Base-by-base conservation (phyloP, 306 rosid genomes). In the Senna tora region DNA sequence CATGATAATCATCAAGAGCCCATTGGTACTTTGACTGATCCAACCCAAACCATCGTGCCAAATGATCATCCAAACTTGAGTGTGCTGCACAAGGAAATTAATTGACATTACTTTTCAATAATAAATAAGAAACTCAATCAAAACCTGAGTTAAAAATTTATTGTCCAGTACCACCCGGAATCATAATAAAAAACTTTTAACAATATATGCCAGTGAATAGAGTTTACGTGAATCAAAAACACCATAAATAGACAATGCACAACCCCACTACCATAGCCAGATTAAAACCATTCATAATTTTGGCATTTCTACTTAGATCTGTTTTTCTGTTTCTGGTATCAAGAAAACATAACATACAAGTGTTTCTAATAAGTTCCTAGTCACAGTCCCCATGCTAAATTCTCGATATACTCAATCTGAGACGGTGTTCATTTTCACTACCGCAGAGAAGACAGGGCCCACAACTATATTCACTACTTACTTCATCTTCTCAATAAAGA, bases 21-120 rank as follows among this genome's bases (percentile, higher is more conserved):
- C 99, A 95, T 72, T 95, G 99, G 75, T 95, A 95, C 80, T 89
- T 95, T 8, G 99, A 95, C 77, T 95, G 99, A 77, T 95, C 88
- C 77, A 95, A 78, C 65, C 99, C 99, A 79, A 95, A 91, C 99
- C 99, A 95, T 17, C 99, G 93, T 15, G 97, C 99, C 84, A 95
- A 81, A 80, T 91, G 97, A 72, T 89, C 99, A 72, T 95, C 99
- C 85, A 95, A 85, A 83, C 87, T 91, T 13, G 97, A 91, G 80
- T 95, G 99, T 12, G 92, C 99, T 95, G 92, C 42, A 45, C 51
- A 47, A 80, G 6, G 39, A 74, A 76, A 43, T 15, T 0, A 58
- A 36, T 14, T 1, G 34, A 7, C 61, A 39, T 62, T 39, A 38
- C 12, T 28, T 28, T 28, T 20, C 54, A 17, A 61, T 32, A 74